Base-by-base conservation (phyloP, 2,329 filamentous ascomycete genomes). In the Sporothrix humicola region DNA sequence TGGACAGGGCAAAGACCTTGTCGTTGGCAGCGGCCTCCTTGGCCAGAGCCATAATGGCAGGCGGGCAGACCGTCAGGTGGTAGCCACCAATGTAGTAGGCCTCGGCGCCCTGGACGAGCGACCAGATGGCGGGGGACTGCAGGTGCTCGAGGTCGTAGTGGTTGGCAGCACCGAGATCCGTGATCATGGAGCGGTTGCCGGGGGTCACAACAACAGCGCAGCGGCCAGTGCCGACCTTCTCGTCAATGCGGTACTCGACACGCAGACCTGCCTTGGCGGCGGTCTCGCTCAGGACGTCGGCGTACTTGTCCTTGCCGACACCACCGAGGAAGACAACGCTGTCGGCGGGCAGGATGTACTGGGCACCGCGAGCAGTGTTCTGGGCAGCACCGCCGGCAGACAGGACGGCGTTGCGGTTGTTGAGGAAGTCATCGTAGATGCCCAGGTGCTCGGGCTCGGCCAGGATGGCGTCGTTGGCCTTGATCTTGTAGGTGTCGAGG, bases 171-270 rank as follows among this genome's bases (percentile, higher is more conserved):
- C 92, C 96, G 73, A 99, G 92, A 81, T 98, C 94, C 76, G 96
- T 99, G 87, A 92, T 93, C 87, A 99, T 91, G 82, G 91, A 94
- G 80, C 96, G 91, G 90, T 98, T 92, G 87, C 97, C 93, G 81
- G 94, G 96, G 52, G 95, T 99, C 84, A 99, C 98, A 83, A 99
- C 89, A 77, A 96, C 96, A 83, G 93, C 96, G 83, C 96, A 99
- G 80, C 95, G 93, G 79, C 96, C 96, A 50, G 96, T 99, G 77
- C 93, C 91, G 79, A 91, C 87, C 81, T 89, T 88, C 79, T 93
- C 89, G 82, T 98, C 95, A 80, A 97, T 91, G 77, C 93, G 93
- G 88, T 99, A 99, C 86, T 97, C 94, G 79, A 96, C 94, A 80
- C 94, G 92, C 76, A 98, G 91, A 79, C 96, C 96, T 78, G 92